These are phyloP conservation scores for Pseudopediastrum boryanum DNA, from an alignment of 139 green algal species.

Conservation along the genomic window DNA sequence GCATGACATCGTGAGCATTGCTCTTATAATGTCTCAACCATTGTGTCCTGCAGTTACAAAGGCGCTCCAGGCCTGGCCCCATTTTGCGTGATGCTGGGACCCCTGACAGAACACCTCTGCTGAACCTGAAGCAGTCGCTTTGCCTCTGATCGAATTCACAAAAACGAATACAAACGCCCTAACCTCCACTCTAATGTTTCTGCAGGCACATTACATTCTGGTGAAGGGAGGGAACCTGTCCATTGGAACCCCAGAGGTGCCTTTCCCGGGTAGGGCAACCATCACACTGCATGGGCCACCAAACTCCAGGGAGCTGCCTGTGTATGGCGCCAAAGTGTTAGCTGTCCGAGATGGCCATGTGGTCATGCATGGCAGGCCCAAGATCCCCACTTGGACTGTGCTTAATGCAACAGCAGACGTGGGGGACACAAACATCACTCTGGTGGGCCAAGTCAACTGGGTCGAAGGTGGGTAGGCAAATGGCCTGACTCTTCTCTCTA, in stretches of 20 bases:
- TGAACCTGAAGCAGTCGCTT: too few species aligned
- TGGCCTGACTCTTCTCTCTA: too few species aligned
- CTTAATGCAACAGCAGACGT: conserved; percentile 47
- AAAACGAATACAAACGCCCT: too few species aligned
- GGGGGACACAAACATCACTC: conserved; percentile 45
- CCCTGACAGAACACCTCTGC: too few species aligned
- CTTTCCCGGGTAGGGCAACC: conserved; percentile 48
- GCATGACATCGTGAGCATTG: too few species aligned
- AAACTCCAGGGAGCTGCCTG: conserved; percentile 56
- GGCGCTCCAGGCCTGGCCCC: too few species aligned
- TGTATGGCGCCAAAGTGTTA: conserved; percentile 72
- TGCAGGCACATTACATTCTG: conserved; percentile 65
- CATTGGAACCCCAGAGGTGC: conserved; percentile 44
- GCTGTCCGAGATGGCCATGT: conserved; percentile 61
- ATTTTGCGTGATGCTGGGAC: too few species aligned
- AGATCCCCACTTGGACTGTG: conserved; percentile 64
- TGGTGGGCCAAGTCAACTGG: conserved; percentile 53
- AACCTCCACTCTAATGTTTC: conserved; percentile 8
- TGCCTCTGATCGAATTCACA: too few species aligned
- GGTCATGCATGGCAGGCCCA: conserved; percentile 58
- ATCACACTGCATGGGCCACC: conserved; percentile 72
- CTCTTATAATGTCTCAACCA: too few species aligned
- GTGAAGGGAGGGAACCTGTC: conserved; percentile 60
- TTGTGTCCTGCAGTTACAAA: too few species aligned
- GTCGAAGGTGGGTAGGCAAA: conserved; percentile 14